A percentile compares a stretch with the other conserved stretches of the same genome.
Evolutionary conservation across 2,329 filamentous ascomycete species (phyloP).

Genomic region (Aspergillus felis): DNA sequence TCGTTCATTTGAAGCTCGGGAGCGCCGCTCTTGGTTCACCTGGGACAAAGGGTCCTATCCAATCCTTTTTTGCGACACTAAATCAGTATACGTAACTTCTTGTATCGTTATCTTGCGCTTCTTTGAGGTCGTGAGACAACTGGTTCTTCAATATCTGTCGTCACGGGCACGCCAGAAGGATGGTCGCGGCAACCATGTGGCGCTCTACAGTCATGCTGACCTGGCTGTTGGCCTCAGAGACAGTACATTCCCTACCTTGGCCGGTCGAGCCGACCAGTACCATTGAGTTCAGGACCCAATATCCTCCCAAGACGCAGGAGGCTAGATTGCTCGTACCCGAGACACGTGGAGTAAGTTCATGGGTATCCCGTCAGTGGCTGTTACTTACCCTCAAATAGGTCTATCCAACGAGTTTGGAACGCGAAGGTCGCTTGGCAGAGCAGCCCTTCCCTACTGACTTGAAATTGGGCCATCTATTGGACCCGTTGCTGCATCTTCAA

Average conservation of each 20-base stretch:
- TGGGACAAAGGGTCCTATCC: neutral
- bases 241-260: slow-evolving; percentile 22
- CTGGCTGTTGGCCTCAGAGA: slow-evolving; percentile 30
- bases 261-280: slow-evolving; percentile 13
- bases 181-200: slow-evolving; percentile 21
- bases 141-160: neutral
- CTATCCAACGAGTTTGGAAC: slow-evolving; percentile 29
- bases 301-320: slow-evolving; percentile 28
- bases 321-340: slow-evolving; percentile 24
- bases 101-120: neutral
- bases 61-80: neutral
- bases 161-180: slow-evolving; percentile 12
- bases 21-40: neutral
- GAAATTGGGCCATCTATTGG: slow-evolving; percentile 14
- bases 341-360: slow-evolving; percentile 29
- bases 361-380: neutral
- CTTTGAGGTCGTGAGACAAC: neutral
- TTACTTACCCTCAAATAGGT: slow-evolving; percentile 14
- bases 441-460: slow-evolving; percentile 25
- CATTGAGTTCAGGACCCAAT: slow-evolving; percentile 30
- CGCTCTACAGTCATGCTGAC: slow-evolving; percentile 31
- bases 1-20: no score
- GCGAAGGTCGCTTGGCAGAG: slow-evolving; percentile 26
- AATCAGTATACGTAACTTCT: neutral
- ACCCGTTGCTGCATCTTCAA: slow-evolving; percentile 10